Base-by-base conservation (phyloP, 805 yeast genomes). In the Clavispora vitiphila region DNA sequence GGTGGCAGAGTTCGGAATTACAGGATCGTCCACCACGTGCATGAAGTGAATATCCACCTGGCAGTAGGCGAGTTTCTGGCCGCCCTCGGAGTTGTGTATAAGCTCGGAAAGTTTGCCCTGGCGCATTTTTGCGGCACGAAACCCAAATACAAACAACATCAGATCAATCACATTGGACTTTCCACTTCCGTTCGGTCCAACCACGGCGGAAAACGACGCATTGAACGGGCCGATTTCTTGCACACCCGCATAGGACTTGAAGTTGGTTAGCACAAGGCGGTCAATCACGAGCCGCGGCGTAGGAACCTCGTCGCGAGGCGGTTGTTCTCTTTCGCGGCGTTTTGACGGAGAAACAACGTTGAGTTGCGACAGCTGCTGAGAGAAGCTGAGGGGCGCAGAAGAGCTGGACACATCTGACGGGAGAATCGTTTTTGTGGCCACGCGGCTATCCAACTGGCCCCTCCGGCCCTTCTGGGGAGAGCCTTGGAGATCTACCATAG, bases 181-280 rank as follows among this genome's bases (percentile, higher is more conserved):
- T 2, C 99, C 99, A 10, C 96, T 85, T 8, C 99, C 99, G 61
- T 93, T 93, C 5, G 99, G 99, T 0, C 99, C 99, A 11, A 93
- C 97, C 9, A 93, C 95, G 0, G 99, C 98, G 9, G 96, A 86
- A 57, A 93, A 95, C 5, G 95, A 87, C 27, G 90, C 66, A 54
- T 93, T 85, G 62, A 93, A 93, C 0, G 99, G 99, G 0, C 99
- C 99, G 38, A 93, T 86, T 6, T 78, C 78, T 64, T 93, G 98
- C 14, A 74, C 68, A 0, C 99, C 99, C 1, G 97, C 98, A 59
- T 93, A 93, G 0, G 97, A 89, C 59, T 93, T 93, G 76, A 93
- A 93, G 59, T 93, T 85, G 2, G 82, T 81, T 32, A 95, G 70
- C 1, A 83, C 83, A 21, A 93, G 63, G 50, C 79, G 78, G 35